phyloP scores from a whole-genome alignment of 2,329 filamentous ascomycete genomes.

The Passalora sequoiae region DNA sequence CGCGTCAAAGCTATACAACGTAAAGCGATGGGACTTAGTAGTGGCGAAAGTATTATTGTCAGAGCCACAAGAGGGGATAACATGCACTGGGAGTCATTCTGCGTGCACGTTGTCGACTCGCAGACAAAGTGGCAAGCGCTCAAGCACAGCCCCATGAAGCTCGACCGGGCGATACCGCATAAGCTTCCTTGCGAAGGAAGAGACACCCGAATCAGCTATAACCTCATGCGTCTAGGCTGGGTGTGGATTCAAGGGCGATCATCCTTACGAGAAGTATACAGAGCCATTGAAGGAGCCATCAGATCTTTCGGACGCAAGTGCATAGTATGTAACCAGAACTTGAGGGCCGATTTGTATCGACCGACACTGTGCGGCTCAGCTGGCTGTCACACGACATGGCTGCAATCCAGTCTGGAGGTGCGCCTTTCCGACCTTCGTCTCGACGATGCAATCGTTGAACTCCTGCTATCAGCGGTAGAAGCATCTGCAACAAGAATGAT shows the following conservation, averaged over 20 bases:
- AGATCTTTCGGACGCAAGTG: slow-evolving; percentile 1
- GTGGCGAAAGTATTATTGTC: slow-evolving; percentile 3
- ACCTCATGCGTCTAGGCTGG: slow-evolving; percentile 5
- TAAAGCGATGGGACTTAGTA: slow-evolving; percentile 1
- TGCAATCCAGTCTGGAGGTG: slow-evolving; percentile 2
- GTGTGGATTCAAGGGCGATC: not conserved
- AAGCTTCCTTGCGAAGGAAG: slow-evolving; percentile 1
- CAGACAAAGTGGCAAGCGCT: slow-evolving; percentile 1
- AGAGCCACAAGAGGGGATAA: not conserved
- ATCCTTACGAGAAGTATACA: not conserved
- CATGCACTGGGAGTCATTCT: slow-evolving; percentile 3
- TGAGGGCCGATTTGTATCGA: slow-evolving; percentile 1
- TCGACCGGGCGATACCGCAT: not conserved
- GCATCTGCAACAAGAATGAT: slow-evolving; percentile 2
- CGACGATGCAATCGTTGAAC: not conserved
- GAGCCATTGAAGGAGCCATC: slow-evolving; percentile 2
- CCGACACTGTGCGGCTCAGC: not conserved
- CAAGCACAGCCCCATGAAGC: slow-evolving; percentile 3
- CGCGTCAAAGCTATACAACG: slow-evolving; percentile 1
- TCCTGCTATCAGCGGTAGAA: slow-evolving; percentile 3
- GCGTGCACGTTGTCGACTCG: slow-evolving; percentile 3
- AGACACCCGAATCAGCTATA: not conserved
- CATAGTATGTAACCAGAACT: slow-evolving; percentile 2
- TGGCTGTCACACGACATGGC: slow-evolving; percentile 1
- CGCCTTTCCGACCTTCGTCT: slow-evolving; percentile 3